A percentile compares a stretch with the other conserved stretches of the same genome.
These are phyloP conservation scores for Epichloe gansuensis DNA, from an alignment of 2,329 filamentous ascomycete genomes.

Conservation along the genomic window DNA sequence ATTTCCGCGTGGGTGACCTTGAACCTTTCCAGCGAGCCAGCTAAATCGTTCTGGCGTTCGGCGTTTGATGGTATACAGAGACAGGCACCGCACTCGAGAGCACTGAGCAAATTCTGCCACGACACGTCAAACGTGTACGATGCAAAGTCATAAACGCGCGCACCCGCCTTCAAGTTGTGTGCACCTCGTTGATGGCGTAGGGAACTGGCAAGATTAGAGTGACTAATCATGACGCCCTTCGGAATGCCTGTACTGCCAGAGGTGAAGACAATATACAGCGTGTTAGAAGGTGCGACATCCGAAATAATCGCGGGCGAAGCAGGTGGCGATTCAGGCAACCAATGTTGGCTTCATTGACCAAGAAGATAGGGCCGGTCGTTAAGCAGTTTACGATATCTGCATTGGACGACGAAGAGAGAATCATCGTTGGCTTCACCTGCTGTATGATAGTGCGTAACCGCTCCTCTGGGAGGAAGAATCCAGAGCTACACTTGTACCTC, in stretches of 20 bases:
- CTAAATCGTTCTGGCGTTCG: neutral
- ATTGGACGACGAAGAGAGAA: constrained; percentile 5
- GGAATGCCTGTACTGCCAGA: constrained; percentile 13
- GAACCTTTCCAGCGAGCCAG: neutral
- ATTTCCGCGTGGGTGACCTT: neutral
- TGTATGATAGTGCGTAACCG: constrained; percentile 9
- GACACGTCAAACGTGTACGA: constrained; percentile 7
- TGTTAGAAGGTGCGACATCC: neutral
- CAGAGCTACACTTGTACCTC: constrained; percentile 15
- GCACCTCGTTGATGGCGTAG: neutral
- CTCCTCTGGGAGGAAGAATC: constrained; percentile 12
- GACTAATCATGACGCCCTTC: constrained; percentile 10
- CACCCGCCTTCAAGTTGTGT: neutral
- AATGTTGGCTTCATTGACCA: neutral
- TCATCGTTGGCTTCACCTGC: constrained; percentile 2
- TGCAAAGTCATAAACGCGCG: constrained; percentile 7
- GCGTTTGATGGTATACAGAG: constrained; percentile 3
- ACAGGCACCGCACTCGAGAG: constrained; percentile 6
- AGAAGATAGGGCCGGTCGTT: neutral
- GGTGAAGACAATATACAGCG: constrained; percentile 7
- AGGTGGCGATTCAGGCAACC: neutral
- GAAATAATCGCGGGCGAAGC: neutral
- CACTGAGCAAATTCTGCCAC: constrained; percentile 2
- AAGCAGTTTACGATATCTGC: neutral
- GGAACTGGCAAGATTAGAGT: constrained; percentile 4